Conservation (phyloP, 352 stramenopile genomes). For the Elongisporangium anandrum region DNA sequence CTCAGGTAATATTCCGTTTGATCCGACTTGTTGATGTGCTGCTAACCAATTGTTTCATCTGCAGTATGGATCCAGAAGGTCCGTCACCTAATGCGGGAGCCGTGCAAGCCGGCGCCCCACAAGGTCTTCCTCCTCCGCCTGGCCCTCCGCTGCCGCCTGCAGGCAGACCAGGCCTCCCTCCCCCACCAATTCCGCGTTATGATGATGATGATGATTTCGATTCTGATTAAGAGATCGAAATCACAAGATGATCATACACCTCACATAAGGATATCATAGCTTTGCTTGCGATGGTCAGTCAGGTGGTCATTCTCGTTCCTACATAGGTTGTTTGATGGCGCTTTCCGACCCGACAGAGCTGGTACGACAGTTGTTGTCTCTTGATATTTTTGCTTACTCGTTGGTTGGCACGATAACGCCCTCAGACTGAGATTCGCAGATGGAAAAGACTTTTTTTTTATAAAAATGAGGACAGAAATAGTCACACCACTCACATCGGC, state of each 20-base stretch:
- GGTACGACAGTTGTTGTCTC: not conserved
- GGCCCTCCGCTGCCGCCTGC: slow-evolving; percentile 20
- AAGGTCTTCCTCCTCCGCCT: slow-evolving; percentile 22
- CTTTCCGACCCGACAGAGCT: not conserved
- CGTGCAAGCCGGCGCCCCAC: slow-evolving; percentile 4
- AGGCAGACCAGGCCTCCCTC: slow-evolving; percentile 39
- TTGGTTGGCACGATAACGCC: no score
- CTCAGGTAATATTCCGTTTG: no score
- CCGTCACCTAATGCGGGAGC: slow-evolving; percentile 56
- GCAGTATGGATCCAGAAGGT: slow-evolving; percentile 75
- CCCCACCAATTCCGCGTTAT: slow-evolving; percentile 30
- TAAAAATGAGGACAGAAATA: not conserved
- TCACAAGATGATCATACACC: not conserved
- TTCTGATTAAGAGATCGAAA: slow-evolving; percentile 24
- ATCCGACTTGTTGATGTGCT: no score
- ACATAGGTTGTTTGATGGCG: not conserved
- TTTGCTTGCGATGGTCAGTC: not conserved
- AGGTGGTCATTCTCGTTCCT: not conserved
- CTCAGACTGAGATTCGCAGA: no score
- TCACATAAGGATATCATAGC: no score
- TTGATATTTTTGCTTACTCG: not conserved
- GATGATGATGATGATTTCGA: slow-evolving; percentile 57
- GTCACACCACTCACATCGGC: not conserved
- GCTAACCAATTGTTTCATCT: slow-evolving; percentile 2
- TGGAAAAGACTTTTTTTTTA: not conserved